Conservation (phyloP, 257 asterid genomes). For the Salvia splendens region DNA sequence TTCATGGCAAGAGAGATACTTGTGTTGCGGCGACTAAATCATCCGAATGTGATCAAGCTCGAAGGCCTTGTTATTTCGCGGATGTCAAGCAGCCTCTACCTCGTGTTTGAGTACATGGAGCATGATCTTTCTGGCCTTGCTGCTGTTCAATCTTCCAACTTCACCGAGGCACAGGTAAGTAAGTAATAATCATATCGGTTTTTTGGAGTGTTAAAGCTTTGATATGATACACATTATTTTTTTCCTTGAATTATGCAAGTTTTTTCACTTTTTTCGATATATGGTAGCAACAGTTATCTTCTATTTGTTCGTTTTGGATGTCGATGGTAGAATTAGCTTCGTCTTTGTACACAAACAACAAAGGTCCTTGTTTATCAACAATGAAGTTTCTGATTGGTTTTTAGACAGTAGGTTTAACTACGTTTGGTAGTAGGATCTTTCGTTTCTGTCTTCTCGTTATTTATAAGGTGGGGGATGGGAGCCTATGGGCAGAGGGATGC, state of each 20-base stretch:
- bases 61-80: constrained; percentile 89
- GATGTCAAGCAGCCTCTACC: constrained; percentile 84
- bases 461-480: too few relatives aligned
- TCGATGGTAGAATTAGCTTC: constrained; percentile 22
- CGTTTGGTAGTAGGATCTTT: background rate
- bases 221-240: constrained; percentile 1
- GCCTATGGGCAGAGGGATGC: too few relatives aligned
- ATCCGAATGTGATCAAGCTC: constrained; percentile 90
- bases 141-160: constrained; percentile 60
- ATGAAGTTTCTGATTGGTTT: background rate
- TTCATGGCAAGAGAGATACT: constrained; percentile 92
- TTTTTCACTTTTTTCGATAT: background rate
- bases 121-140: constrained; percentile 96
- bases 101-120: constrained; percentile 92
- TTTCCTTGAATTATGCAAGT: background rate
- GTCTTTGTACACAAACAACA: constrained; percentile 9
- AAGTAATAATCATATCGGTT: background rate
- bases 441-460: background rate
- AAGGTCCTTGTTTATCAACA: constrained; percentile 3
- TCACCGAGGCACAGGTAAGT: constrained; percentile 85
- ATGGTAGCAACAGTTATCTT: background rate
- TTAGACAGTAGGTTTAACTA: background rate
- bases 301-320: constrained; percentile 10
- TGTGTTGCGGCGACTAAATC: constrained; percentile 62
- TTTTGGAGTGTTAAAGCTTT: constrained; percentile 4